Percentiles rank a stretch among this genome's conserved stretches.
phyloP scores from a whole-genome alignment of 805 yeast species.

The Saturnispora diversa region DNA sequence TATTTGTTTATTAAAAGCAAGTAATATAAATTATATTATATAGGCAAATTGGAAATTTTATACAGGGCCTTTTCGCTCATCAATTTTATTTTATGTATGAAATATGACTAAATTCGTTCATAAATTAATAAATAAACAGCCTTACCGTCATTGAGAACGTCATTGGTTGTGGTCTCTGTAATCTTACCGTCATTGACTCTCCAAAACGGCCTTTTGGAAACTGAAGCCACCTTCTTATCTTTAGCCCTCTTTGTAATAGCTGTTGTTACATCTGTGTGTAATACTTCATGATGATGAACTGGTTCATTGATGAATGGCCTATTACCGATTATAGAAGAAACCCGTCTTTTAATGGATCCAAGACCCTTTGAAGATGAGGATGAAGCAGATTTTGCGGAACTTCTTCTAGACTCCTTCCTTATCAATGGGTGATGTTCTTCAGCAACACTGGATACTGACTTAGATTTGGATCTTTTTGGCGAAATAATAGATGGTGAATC shows the following conservation, averaged over 20 bases:
- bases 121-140: constrained; percentile 86
- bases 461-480: no score
- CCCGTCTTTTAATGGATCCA: neutral
- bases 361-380: neutral
- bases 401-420: no score
- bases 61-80: no score
- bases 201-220: constrained; percentile 66
- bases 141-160: constrained; percentile 58
- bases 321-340: neutral
- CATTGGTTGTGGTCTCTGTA: constrained; percentile 48
- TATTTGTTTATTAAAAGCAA: neutral
- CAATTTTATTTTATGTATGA: no score
- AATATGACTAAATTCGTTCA: constrained; percentile 31
- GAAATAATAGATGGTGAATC: neutral
- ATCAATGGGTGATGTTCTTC: neutral
- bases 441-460: neutral
- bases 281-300: neutral
- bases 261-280: neutral
- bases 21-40: no score
- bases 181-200: constrained; percentile 71
- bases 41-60: no score
- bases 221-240: constrained; percentile 45
- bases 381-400: neutral
- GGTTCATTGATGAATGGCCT: neutral
- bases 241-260: constrained; percentile 1